These are phyloP conservation scores for Colletotrichum sp. DNA, from an alignment of 2,329 filamentous ascomycete species.

Conservation along the genomic window DNA sequence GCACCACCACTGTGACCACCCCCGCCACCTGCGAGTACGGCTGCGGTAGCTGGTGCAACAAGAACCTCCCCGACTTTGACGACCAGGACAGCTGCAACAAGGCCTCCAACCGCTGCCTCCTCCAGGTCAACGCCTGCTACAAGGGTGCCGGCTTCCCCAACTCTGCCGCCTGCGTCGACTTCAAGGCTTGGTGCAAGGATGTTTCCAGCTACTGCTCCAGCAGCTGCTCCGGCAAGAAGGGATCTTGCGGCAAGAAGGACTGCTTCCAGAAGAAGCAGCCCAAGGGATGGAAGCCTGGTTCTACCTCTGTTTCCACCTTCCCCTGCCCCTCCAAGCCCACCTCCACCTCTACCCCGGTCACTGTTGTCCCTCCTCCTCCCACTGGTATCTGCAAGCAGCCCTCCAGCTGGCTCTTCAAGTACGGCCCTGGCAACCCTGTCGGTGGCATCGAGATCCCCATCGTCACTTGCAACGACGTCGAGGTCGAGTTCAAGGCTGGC, in stretches of 20 bases:
- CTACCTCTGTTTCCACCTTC: constrained; percentile 31
- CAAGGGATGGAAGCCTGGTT: constrained; percentile 33
- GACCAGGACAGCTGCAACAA: constrained; percentile 45
- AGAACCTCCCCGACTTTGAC: constrained; percentile 52
- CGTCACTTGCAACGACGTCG: constrained; percentile 60
- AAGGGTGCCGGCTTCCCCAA: constrained; percentile 55
- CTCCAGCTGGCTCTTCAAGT: constrained; percentile 64
- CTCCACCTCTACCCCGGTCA: constrained; percentile 27
- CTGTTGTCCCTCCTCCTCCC: constrained; percentile 48
- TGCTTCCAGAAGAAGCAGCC: constrained; percentile 49
- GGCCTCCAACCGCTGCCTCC: constrained; percentile 48
- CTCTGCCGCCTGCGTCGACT: constrained; percentile 52
- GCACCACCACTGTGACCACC: constrained; percentile 50
- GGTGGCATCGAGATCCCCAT: constrained; percentile 57
- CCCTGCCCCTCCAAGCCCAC: constrained; percentile 26
- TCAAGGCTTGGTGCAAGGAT: constrained; percentile 53
- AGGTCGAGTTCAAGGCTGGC: constrained; percentile 39
- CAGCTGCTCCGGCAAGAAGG: constrained; percentile 36
- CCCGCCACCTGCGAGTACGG: constrained; percentile 59
- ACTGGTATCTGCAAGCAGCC: constrained; percentile 61
- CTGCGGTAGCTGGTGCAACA: constrained; percentile 59
- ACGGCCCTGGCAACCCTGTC: constrained; percentile 67
- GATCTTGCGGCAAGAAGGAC: constrained; percentile 45
- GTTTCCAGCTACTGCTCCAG: constrained; percentile 49
- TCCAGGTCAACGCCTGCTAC: constrained; percentile 58